Evolutionary conservation across 208 protist species (phyloP).

Genomic region (Acanthamoeba culbertsoni): DNA sequence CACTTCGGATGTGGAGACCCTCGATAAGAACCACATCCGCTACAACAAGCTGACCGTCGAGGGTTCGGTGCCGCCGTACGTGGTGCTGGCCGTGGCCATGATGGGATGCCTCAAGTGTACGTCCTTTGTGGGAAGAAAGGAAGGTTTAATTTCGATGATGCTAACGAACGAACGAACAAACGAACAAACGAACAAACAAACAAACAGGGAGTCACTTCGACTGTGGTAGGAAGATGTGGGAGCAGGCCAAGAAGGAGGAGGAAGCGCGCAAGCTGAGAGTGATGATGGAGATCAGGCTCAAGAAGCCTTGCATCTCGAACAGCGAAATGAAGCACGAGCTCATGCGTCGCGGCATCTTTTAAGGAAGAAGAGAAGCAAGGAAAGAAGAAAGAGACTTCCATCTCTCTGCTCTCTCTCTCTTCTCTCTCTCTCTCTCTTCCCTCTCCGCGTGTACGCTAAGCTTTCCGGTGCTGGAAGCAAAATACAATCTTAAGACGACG

Average conservation of each 20-base stretch:
- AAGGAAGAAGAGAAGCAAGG: too few species aligned
- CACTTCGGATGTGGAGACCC: not conserved
- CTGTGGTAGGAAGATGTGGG: not conserved
- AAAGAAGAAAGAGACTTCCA: too few species aligned
- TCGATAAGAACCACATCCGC: not conserved
- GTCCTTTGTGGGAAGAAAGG: too few species aligned
- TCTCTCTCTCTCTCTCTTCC: too few species aligned
- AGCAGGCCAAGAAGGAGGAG: not conserved
- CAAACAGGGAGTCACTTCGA: not conserved
- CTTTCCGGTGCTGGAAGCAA: too few species aligned
- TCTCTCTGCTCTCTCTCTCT: too few species aligned
- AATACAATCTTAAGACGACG: too few species aligned
- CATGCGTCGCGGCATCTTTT: not conserved
- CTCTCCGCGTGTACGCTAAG: too few species aligned
- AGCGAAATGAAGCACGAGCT: not conserved
- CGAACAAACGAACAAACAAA: too few species aligned
- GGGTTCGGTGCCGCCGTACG: not conserved
- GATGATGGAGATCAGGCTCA: not conserved
- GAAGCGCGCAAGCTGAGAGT: not conserved
- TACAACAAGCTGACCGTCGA: not conserved
- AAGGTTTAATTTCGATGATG: too few species aligned
- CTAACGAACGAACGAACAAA: too few species aligned
- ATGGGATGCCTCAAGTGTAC: not conserved
- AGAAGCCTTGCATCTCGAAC: not conserved
- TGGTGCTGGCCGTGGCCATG: not conserved